These are phyloP conservation scores for Mortierella sp. DNA, from an alignment of 371 early-diverging fungal species.

Conservation along the genomic window DNA sequence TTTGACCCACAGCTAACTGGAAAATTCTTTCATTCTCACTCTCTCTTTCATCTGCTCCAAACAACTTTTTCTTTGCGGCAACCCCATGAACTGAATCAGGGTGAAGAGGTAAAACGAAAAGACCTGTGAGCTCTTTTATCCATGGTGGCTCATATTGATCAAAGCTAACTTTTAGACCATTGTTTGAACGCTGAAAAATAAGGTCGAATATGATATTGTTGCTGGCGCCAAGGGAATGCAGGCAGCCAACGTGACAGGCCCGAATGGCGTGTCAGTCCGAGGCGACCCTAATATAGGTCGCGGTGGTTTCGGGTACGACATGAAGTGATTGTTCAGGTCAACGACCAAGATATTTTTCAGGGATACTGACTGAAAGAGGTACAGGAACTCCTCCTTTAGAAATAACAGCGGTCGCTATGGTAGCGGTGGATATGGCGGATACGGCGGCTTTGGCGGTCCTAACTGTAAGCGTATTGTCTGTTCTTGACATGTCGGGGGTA, in stretches of 20 bases:
- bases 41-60: too few relatives aligned
- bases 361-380: background rate
- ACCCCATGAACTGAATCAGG: constrained; percentile 52
- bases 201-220: constrained; percentile 85
- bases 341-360: background rate
- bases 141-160: background rate
- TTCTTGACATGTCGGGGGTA: too few relatives aligned
- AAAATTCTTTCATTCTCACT: too few relatives aligned
- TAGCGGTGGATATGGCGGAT: constrained; percentile 43
- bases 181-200: background rate
- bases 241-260: constrained; percentile 86
- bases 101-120: constrained; percentile 56
- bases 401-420: constrained; percentile 35
- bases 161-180: too few relatives aligned
- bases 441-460: constrained; percentile 47
- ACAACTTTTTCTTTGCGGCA: too few relatives aligned
- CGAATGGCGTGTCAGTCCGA: constrained; percentile 72
- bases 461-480: constrained; percentile 27
- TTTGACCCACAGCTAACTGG: background rate
- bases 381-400: background rate
- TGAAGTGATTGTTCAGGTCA: background rate
- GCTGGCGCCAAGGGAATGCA: constrained; percentile 87
- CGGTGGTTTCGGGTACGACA: constrained; percentile 26
- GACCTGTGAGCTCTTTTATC: background rate
- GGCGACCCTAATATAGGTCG: constrained; percentile 72